Percentiles rank a stretch among this genome's conserved stretches.
Conservation (phyloP, 345 rosid genomes). For the Corymbia maculata region DNA sequence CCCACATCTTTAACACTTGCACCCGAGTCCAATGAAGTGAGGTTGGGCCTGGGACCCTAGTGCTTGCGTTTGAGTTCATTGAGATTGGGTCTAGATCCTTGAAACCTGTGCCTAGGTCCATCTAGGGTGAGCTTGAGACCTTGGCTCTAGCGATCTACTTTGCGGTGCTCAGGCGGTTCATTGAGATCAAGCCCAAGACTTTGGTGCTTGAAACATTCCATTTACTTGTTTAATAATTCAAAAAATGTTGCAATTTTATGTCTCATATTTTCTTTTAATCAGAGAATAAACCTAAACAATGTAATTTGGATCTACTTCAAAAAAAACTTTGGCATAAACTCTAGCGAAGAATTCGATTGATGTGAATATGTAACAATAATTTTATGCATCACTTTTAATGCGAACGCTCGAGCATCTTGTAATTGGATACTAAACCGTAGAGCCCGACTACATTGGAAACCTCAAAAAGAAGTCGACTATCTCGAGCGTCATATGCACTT, state of each 20-base stretch:
- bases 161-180: not conserved
- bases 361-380: not conserved
- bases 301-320: not conserved
- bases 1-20: not conserved
- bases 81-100: not conserved
- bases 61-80: not conserved
- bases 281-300: not conserved
- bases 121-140: accelerated
- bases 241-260: no score
- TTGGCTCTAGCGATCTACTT: accelerated
- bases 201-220: not conserved
- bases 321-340: not conserved
- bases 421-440: not conserved
- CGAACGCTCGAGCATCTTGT: not conserved
- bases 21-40: not conserved
- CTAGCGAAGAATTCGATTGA: not conserved
- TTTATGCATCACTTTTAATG: not conserved
- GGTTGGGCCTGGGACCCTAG: not conserved
- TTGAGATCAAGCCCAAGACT: not conserved
- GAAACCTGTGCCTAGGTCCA: not conserved
- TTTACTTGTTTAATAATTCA: no score
- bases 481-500: not conserved
- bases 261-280: not conserved
- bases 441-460: not conserved
- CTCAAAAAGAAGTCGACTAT: not conserved